These are phyloP conservation scores for Apiospora marii DNA, from an alignment of 2,329 filamentous ascomycete genomes.

Conservation along the genomic window DNA sequence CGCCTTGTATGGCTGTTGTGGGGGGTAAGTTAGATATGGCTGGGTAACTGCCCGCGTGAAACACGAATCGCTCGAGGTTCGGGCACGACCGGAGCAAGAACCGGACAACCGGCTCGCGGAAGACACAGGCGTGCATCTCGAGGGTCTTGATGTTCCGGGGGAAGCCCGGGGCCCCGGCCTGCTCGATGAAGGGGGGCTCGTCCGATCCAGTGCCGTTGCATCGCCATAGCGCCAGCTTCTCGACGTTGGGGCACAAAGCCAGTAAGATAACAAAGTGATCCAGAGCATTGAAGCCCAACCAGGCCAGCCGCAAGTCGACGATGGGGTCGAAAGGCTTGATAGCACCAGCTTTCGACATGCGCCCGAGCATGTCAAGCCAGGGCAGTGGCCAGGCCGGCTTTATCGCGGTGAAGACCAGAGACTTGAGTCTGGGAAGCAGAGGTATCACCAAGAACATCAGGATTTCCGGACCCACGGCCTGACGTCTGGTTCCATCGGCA, in stretches of 20 bases:
- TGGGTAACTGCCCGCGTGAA: too few species aligned
- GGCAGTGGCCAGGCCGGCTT: rapidly evolving
- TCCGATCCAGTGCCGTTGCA: not conserved
- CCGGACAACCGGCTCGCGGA: not conserved
- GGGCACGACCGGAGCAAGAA: not conserved
- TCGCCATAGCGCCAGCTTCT: not conserved
- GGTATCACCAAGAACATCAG: not conserved
- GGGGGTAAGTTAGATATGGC: too few species aligned
- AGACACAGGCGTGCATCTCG: not conserved
- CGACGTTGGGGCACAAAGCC: not conserved
- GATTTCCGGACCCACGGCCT: not conserved
- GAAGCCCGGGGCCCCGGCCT: not conserved
- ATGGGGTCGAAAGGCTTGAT: not conserved
- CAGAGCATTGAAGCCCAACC: not conserved
- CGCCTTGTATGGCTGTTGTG: too few species aligned
- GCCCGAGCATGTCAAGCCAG: not conserved
- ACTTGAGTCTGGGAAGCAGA: not conserved
- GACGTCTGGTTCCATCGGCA: not conserved
- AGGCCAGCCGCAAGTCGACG: not conserved
- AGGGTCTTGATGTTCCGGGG: not conserved
- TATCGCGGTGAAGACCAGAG: not conserved
- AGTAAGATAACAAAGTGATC: not conserved
- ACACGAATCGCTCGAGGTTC: not conserved
- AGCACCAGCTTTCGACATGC: too few species aligned
- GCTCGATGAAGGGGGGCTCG: not conserved